These are phyloP conservation scores for Hygrophila difformis DNA, from an alignment of 257 asterid species.

Conservation along the genomic window DNA sequence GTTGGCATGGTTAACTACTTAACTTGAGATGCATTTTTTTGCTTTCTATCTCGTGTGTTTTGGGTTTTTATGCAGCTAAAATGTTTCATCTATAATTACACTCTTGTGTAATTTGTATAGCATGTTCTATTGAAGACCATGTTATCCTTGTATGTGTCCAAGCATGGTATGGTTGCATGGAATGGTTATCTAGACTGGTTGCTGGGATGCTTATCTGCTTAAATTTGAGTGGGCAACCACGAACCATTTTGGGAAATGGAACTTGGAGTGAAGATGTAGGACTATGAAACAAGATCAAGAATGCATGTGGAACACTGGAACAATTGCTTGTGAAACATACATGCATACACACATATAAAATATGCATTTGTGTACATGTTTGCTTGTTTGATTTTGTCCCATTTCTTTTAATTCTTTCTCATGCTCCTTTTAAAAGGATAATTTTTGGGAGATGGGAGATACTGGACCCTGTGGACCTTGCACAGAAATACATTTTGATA, in stretches of 20 bases:
- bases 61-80: not conserved
- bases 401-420: not conserved
- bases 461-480: slow-evolving; percentile 99
- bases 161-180: too few relatives aligned
- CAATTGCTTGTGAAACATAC: too few relatives aligned
- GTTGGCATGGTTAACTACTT: not conserved
- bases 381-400: slow-evolving; percentile 4
- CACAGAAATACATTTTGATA: slow-evolving; percentile 90
- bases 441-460: slow-evolving; percentile 99
- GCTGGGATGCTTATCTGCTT: slow-evolving; percentile 9
- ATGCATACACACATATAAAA: too few relatives aligned
- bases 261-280: not conserved
- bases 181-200: not conserved
- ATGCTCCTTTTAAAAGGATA: slow-evolving; percentile 46
- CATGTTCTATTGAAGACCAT: not conserved
- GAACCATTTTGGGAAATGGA: not conserved
- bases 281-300: slow-evolving; percentile 1
- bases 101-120: not conserved
- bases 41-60: too few relatives aligned
- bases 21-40: not conserved
- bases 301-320: not conserved
- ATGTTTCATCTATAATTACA: not conserved
- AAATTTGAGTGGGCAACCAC: slow-evolving; percentile 1
- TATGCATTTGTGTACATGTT: not conserved
- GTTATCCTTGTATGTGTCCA: too few relatives aligned